Evolutionary conservation across 345 rosid genomes (phyloP).

Genomic region (Psidium guajava): DNA sequence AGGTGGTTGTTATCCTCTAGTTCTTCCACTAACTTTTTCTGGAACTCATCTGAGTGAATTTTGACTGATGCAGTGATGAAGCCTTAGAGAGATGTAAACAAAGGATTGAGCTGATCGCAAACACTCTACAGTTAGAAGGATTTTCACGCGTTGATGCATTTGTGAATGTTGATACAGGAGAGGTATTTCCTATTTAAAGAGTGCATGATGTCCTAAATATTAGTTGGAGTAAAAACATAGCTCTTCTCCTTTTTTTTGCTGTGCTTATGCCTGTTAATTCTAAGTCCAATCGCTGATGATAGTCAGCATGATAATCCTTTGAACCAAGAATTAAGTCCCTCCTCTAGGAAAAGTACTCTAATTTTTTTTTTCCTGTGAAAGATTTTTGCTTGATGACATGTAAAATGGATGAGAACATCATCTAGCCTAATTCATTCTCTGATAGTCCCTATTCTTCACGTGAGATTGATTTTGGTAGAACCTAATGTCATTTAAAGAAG

Average conservation of each 20-base stretch:
- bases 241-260: not conserved
- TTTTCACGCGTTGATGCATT: constrained; percentile 92
- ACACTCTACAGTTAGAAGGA: constrained; percentile 68
- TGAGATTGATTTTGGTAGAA: no score
- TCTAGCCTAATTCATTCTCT: not conserved
- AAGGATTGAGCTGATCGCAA: constrained; percentile 63
- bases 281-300: not conserved
- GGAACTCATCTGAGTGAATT: not conserved
- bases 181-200: constrained; percentile 28
- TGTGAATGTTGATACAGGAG: constrained; percentile 80
- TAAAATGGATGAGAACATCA: not conserved
- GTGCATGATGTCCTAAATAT: not conserved
- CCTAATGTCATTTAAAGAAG: no score
- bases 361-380: not conserved
- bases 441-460: not conserved
- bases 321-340: not conserved
- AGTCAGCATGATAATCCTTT: not conserved
- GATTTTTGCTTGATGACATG: not conserved
- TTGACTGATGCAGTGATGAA: constrained; percentile 32
- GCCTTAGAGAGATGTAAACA: constrained; percentile 63
- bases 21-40: not conserved
- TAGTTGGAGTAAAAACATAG: not conserved
- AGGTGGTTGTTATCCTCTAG: not conserved
- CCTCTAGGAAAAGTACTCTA: no score
- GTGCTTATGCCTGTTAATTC: not conserved